Conservation (phyloP, 2,329 filamentous ascomycete genomes). For the Atkinsonella texensis region DNA sequence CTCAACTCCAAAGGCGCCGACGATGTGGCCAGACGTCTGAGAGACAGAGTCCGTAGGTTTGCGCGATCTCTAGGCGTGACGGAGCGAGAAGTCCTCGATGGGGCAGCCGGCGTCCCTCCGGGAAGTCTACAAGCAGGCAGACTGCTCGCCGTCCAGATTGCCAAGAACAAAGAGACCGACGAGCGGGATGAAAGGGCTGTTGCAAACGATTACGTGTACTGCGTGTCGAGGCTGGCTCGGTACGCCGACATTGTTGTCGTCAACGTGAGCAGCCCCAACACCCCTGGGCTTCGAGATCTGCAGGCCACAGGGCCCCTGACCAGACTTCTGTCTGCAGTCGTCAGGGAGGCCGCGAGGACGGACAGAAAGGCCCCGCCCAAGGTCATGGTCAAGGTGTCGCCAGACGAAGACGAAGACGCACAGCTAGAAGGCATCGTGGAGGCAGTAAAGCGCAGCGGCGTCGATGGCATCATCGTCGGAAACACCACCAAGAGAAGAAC, state of each 20-base stretch:
- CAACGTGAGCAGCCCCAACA: constrained; percentile 95
- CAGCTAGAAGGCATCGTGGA: constrained; percentile 84
- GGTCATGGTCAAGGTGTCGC: constrained; percentile 97
- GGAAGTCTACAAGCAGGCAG: constrained; percentile 68
- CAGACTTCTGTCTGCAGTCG: constrained; percentile 67
- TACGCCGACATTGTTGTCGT: constrained; percentile 97
- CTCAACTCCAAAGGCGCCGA: constrained; percentile 89
- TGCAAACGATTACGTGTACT: constrained; percentile 73
- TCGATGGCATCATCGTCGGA: constrained; percentile 91
- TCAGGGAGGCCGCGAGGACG: constrained; percentile 59
- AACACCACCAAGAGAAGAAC: constrained; percentile 87
- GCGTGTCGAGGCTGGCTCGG: constrained; percentile 66
- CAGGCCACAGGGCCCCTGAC: constrained; percentile 79
- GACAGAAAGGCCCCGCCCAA: constrained; percentile 52
- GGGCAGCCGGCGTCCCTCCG: constrained; percentile 63
- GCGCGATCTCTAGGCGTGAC: constrained; percentile 59
- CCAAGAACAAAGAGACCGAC: constrained; percentile 91
- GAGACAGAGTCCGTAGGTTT: constrained; percentile 66
- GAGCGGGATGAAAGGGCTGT: constrained; percentile 77
- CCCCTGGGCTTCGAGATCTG: constrained; percentile 75
- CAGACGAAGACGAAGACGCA: constrained; percentile 77
- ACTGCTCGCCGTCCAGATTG: constrained; percentile 80
- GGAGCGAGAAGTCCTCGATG: constrained; percentile 64
- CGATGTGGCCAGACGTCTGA: constrained; percentile 65
- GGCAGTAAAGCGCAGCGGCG: constrained; percentile 70